These are phyloP conservation scores for Triticum dicoccoides DNA, from an alignment of 176 grass and related monocot genomes.

Conservation along the genomic window DNA sequence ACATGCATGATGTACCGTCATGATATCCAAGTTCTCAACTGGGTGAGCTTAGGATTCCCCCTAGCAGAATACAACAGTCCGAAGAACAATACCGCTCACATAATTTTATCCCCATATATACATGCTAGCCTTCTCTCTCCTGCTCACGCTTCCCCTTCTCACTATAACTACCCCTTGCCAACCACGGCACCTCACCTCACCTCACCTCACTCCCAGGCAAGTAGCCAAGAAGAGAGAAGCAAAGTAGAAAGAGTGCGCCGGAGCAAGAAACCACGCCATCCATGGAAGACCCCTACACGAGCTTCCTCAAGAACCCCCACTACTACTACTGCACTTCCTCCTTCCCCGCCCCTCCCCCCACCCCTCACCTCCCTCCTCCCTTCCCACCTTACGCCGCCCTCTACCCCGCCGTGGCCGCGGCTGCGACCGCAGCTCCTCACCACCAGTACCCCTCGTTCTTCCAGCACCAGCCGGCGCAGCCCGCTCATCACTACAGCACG, in stretches of 20 bases:
- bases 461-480: slow-evolving; percentile 10
- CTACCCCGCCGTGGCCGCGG: slow-evolving; percentile 1
- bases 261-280: slow-evolving; percentile 31
- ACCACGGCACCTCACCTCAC: slow-evolving; percentile 41
- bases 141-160: slow-evolving; percentile 5
- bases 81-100: slow-evolving; percentile 14
- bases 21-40: not conserved
- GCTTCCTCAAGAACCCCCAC: slow-evolving; percentile 67
- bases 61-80: slow-evolving; percentile 26
- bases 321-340: slow-evolving; percentile 49
- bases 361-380: slow-evolving; percentile 24
- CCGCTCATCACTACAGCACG: not conserved
- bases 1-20: not conserved
- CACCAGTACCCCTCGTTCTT: slow-evolving; percentile 39
- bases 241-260: not conserved
- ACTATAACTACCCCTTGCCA: slow-evolving; percentile 50
- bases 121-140: not conserved
- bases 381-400: slow-evolving; percentile 16
- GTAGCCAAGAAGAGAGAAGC: slow-evolving; percentile 38
- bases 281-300: slow-evolving; percentile 92
- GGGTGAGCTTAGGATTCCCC: slow-evolving; percentile 22
- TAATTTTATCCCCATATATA: slow-evolving; percentile 17
- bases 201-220: slow-evolving; percentile 24
- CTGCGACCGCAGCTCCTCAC: not conserved
- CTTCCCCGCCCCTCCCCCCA: slow-evolving; percentile 5